Percentiles rank a stretch among this genome's conserved stretches.
Evolutionary conservation across 2,329 filamentous ascomycete genomes (phyloP).

Genomic region (Colletotrichum destructivum): DNA sequence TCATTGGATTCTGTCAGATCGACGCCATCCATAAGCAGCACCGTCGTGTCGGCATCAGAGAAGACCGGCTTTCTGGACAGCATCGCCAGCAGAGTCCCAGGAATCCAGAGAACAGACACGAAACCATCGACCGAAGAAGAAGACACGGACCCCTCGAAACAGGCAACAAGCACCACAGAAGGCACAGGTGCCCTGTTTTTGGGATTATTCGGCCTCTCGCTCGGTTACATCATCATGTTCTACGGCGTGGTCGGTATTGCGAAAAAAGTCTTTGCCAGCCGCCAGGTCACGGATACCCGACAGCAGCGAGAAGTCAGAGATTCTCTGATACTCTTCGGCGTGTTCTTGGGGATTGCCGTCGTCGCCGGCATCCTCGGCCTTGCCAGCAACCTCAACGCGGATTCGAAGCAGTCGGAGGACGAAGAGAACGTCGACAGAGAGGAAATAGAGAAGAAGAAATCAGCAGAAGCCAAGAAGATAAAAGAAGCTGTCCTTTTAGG

Average conservation of each 20-base stretch:
- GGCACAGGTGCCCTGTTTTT: too few species aligned
- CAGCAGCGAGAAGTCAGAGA: constrained; percentile 2
- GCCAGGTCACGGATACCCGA: background rate
- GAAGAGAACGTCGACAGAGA: background rate
- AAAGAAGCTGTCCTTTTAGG: background rate
- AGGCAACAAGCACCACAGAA: background rate
- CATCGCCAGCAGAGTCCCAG: background rate
- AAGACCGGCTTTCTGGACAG: background rate
- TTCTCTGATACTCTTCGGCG: background rate
- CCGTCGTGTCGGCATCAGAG: background rate
- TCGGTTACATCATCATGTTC: background rate
- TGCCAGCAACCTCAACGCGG: too few species aligned
- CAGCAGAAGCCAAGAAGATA: background rate
- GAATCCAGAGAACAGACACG: background rate
- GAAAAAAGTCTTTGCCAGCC: background rate
- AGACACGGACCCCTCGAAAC: background rate
- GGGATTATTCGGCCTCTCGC: background rate
- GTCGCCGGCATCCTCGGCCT: background rate
- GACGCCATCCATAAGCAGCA: background rate
- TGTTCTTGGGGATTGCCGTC: background rate
- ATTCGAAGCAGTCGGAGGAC: background rate
- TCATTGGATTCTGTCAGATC: background rate
- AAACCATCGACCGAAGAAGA: background rate
- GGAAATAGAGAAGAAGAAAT: background rate
- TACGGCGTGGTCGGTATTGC: background rate